phyloP scores from a whole-genome alignment of 306 rosid species.

The Trifolium pratense region DNA sequence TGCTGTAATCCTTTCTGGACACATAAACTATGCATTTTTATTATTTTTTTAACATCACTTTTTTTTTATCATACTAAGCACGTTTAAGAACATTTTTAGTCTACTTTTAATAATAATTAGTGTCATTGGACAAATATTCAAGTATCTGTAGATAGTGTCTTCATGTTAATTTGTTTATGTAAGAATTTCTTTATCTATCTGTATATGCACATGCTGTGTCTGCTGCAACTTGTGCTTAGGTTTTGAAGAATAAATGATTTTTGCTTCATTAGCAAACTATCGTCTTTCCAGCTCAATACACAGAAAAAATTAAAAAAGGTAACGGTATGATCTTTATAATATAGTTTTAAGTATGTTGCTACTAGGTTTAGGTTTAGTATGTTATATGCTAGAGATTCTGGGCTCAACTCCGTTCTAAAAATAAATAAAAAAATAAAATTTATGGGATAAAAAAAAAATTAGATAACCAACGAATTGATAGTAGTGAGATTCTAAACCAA shows the following conservation, averaged over 20 bases:
- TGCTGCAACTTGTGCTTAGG: constrained; percentile 21
- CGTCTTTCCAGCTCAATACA: constrained; percentile 49
- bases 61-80: not conserved
- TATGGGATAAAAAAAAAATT: not conserved
- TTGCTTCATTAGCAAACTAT: constrained; percentile 42
- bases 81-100: not conserved
- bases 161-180: constrained; percentile 23
- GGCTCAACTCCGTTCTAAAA: too few relatives aligned
- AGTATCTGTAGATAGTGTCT: constrained; percentile 4
- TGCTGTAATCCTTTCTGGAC: constrained; percentile 9
- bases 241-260: constrained; percentile 36
- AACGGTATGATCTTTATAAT: not conserved
- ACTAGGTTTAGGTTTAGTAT: too few relatives aligned
- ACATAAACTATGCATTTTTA: not conserved
- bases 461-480: too few relatives aligned
- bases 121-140: constrained; percentile 8
- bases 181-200: constrained; percentile 34
- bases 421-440: constrained; percentile 16
- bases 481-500: too few relatives aligned
- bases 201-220: constrained; percentile 39
- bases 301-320: not conserved
- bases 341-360: not conserved
- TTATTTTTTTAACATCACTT: not conserved
- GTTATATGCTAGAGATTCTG: too few relatives aligned
- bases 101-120: not conserved